phyloP scores from a whole-genome alignment of 164 flowering plant genomes.

The Protea cynaroides region DNA sequence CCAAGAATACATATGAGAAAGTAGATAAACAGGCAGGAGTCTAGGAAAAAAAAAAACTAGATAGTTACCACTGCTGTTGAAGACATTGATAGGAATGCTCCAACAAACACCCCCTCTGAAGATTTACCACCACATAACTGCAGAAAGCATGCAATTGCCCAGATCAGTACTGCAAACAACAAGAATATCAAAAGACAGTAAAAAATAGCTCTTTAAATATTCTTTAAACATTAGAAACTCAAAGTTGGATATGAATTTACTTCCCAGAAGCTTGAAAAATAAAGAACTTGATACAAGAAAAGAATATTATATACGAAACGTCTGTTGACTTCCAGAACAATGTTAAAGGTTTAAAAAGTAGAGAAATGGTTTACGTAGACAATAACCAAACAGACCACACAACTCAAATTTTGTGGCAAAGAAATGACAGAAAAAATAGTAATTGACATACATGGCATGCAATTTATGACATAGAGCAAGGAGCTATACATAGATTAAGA shows the following conservation, averaged over 20 bases:
- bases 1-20: neutral
- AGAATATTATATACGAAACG: too few species aligned
- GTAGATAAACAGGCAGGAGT: neutral
- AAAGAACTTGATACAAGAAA: too few species aligned
- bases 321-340: neutral
- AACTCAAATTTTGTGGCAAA: too few species aligned
- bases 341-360: neutral
- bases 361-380: neutral
- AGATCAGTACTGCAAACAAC: constrained; percentile 12
- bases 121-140: constrained; percentile 95
- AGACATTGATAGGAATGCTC: constrained; percentile 91
- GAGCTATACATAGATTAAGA: too few species aligned
- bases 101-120: constrained; percentile 96
- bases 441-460: too few species aligned
- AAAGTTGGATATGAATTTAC: neutral
- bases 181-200: neutral
- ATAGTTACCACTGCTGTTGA: constrained; percentile 95
- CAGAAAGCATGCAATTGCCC: constrained; percentile 22
- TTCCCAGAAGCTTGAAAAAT: too few species aligned
- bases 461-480: too few species aligned
- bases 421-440: too few species aligned
- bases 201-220: neutral
- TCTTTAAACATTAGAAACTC: neutral
- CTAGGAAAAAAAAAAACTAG: neutral
- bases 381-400: neutral